These are phyloP conservation scores for Fulvia fulva DNA, from an alignment of 2,329 filamentous ascomycete species.

Conservation along the genomic window DNA sequence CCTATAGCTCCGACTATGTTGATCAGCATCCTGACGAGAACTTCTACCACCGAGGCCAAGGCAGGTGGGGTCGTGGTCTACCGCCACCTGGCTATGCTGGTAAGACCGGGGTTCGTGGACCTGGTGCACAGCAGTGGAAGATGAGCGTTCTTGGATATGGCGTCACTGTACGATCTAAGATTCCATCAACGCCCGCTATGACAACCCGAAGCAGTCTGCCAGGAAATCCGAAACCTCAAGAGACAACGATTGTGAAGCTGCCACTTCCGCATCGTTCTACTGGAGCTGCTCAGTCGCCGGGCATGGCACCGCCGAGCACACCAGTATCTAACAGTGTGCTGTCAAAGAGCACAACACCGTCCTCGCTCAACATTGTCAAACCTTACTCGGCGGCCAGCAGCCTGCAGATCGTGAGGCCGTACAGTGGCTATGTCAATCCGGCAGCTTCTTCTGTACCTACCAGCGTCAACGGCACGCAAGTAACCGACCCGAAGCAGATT, in stretches of 20 bases:
- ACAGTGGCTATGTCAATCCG: background rate
- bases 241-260: background rate
- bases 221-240: background rate
- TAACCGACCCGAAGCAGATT: background rate
- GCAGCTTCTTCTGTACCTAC: background rate
- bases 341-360: background rate
- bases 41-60: constrained; percentile 27
- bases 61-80: constrained; percentile 24
- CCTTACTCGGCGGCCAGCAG: background rate
- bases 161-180: background rate
- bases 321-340: background rate
- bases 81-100: constrained; percentile 25
- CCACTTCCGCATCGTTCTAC: background rate
- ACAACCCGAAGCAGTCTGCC: background rate
- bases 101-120: constrained; percentile 31
- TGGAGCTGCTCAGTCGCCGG: background rate
- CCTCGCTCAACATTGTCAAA: background rate
- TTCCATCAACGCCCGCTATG: background rate
- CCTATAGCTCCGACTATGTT: constrained; percentile 5
- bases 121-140: constrained; percentile 13
- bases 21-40: constrained; percentile 25
- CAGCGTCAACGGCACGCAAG: too few species aligned
- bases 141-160: background rate
- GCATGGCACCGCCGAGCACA: background rate
- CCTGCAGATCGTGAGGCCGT: background rate